Evolutionary conservation across 257 asterid species (phyloP).

Genomic region (Hygrophila difformis): DNA sequence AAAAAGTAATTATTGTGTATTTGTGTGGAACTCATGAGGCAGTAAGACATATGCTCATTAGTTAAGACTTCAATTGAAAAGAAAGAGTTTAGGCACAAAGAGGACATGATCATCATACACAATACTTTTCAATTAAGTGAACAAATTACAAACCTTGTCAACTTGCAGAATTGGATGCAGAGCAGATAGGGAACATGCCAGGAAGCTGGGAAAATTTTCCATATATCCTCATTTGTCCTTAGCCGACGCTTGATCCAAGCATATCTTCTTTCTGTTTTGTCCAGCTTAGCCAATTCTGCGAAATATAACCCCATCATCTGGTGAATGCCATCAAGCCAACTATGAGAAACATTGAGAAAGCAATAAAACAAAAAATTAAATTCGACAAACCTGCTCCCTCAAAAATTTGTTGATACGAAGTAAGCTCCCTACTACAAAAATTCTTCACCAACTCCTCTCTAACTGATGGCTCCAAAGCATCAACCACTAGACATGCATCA

Average conservation of each 20-base stretch:
- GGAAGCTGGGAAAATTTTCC: slow-evolving; percentile 87
- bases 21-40: no score
- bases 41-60: no score
- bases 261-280: slow-evolving; percentile 90
- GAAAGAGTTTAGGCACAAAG: no score
- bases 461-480: slow-evolving; percentile 97
- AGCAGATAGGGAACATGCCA: slow-evolving; percentile 94
- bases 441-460: slow-evolving; percentile 90
- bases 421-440: slow-evolving; percentile 88
- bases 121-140: no score
- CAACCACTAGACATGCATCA: slow-evolving; percentile 95
- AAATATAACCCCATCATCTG: slow-evolving; percentile 19
- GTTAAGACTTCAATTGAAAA: no score
- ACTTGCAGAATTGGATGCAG: slow-evolving; percentile 96
- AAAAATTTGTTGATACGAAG: slow-evolving; percentile 92
- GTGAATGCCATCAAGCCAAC: slow-evolving; percentile 16
- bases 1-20: no score
- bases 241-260: slow-evolving; percentile 95
- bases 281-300: slow-evolving; percentile 82
- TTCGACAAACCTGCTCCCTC: slow-evolving; percentile 88
- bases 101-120: no score
- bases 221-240: slow-evolving; percentile 89
- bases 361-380: slow-evolving; percentile 6
- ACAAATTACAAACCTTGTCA: slow-evolving; percentile 70
- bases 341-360: slow-evolving; percentile 7